These are phyloP conservation scores for Prorocentrum cordatum DNA, from an alignment of 169 alveolate genomes.

Conservation along the genomic window DNA sequence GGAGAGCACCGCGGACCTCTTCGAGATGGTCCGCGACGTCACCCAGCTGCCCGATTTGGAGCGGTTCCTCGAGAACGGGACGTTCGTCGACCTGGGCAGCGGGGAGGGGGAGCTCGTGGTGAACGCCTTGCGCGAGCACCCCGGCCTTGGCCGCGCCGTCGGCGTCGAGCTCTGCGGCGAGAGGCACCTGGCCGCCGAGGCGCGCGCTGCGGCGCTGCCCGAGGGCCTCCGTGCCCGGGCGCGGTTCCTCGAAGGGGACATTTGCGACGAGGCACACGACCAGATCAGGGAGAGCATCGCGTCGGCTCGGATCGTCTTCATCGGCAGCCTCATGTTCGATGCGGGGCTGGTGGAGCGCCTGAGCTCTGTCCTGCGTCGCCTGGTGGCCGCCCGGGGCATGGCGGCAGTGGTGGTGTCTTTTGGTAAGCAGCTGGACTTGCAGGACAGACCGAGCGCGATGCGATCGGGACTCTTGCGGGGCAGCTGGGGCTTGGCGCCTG, in stretches of 20 bases:
- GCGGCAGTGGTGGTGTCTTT: background rate
- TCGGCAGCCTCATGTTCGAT: background rate
- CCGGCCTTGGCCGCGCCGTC: background rate
- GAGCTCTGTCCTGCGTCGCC: background rate
- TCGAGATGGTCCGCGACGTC: background rate
- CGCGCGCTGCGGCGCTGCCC: background rate
- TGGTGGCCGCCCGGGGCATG: background rate
- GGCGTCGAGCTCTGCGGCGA: background rate
- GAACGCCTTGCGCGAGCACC: background rate
- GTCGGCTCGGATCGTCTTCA: background rate
- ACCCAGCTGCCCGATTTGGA: background rate
- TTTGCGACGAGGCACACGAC: background rate
- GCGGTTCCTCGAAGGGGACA: background rate
- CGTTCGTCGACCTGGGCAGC: conserved; percentile 13
- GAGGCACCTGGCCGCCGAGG: background rate
- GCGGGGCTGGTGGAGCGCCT: background rate
- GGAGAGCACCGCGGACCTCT: background rate
- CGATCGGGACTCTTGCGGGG: background rate
- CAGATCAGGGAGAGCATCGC: background rate
- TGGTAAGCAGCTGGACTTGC: background rate
- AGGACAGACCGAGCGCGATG: background rate
- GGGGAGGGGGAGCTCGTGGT: background rate
- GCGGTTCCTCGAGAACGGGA: background rate
- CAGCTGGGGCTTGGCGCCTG: conserved; percentile 16
- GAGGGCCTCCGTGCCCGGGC: background rate